Percentiles rank a stretch among this genome's conserved stretches.
Evolutionary conservation across 2,329 filamentous ascomycete genomes (phyloP).

Genomic region (Paecilomyces dactylethromorphus): DNA sequence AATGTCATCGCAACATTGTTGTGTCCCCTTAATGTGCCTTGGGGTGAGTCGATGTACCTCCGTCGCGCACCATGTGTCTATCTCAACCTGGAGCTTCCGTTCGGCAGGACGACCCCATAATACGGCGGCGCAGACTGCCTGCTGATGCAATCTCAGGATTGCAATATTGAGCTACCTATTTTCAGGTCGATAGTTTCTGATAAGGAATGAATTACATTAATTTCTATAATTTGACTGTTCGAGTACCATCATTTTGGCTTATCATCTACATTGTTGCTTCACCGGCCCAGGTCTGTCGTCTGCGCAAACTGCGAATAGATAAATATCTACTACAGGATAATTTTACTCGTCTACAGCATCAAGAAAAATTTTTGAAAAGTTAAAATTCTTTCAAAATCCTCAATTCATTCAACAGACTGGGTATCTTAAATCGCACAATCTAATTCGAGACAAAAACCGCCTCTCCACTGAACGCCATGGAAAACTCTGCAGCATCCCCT

Average conservation of each 20-base stretch:
- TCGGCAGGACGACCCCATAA: background rate
- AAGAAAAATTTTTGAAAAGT: background rate
- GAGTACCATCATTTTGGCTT: no score
- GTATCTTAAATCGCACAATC: background rate
- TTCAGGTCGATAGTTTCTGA: background rate
- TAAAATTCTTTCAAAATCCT: background rate
- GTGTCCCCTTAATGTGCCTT: background rate
- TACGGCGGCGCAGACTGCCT: slow-evolving; percentile 9
- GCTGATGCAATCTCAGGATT: slow-evolving; percentile 2
- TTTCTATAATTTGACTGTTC: no score
- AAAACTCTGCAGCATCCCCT: background rate
- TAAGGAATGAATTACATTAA: no score
- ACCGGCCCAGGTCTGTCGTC: no score
- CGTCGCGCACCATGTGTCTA: background rate
- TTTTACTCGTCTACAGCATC: background rate
- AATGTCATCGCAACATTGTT: background rate
- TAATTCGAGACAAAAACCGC: background rate
- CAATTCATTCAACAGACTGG: background rate
- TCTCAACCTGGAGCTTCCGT: background rate
- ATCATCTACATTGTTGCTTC: no score
- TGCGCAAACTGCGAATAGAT: background rate
- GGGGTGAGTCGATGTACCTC: background rate
- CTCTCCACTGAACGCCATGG: background rate
- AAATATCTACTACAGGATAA: background rate
- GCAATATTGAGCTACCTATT: background rate